Evolutionary conservation across 2,329 filamentous ascomycete genomes (phyloP), one percentile per base, ranked within the genome.

Genomic region (Pleurostoma richardsiae): DNA sequence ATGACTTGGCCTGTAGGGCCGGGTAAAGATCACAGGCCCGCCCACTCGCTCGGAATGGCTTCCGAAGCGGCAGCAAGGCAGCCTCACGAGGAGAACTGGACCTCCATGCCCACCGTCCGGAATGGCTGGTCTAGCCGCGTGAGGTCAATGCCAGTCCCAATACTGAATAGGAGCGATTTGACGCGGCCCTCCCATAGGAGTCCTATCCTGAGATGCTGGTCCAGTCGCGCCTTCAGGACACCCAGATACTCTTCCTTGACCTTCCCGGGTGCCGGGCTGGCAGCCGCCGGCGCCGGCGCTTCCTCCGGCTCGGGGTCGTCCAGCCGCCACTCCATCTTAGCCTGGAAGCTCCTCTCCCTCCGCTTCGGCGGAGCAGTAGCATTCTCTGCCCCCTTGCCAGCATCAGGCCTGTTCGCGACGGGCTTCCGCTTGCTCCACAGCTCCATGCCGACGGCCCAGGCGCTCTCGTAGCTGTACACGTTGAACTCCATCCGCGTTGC

Each of bases 401-500:
- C 56, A 30, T 65, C 64, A 2, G 61, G 62, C 5, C 68, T 66
- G 5, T 70, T 56, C 28, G 58, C 66, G 56, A 65, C 62, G 39
- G 68, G 62, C 19, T 71, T 66, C 51, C 73, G 73, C 57, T 82
- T 85, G 59, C 88, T 83, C 92, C 94, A 99, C 40, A 97, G 73
- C 70, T 99, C 94, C 70, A 90, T 88, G 10, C 94, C 94, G 28
- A 97, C 79, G 29, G 90, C 85, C 74, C 96, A 86, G 49, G 94
- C 88, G 61, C 90, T 96, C 71, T 99, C 94, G 71, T 96, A 99
- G 63, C 90, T 96, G 69, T 96, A 97, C 43, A 96, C 87, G 60
- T 99, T 99, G 69, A 99, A 99, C 61, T 95, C 90, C 69, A 97
- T 92, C 43, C 87, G 83, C 27, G 90, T 95, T 53, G 90, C 94